Percentiles rank a stretch among this genome's conserved stretches.
These are phyloP conservation scores for Trypanosomatidae sp. DNA, from an alignment of 208 protist species.

Conservation along the genomic window DNA sequence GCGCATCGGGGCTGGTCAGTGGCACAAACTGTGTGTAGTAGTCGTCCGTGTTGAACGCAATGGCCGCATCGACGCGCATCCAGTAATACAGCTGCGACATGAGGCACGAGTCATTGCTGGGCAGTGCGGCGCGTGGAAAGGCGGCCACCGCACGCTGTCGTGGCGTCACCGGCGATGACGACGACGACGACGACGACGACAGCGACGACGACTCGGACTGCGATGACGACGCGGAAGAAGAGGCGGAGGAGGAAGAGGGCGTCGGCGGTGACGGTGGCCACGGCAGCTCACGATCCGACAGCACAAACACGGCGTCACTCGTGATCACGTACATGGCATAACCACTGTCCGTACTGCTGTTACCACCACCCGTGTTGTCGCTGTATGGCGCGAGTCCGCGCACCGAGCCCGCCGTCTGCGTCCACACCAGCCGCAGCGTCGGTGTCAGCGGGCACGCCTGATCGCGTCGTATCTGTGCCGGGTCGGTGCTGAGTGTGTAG, in stretches of 20 bases:
- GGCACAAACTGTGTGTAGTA: constrained; percentile 34
- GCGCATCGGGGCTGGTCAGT: constrained; percentile 3
- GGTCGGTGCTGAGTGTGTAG: background rate
- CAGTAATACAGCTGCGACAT: constrained; percentile 31
- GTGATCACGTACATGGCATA: no score
- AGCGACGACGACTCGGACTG: no score
- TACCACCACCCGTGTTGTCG: background rate
- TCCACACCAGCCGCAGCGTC: background rate
- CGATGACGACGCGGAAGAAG: no score
- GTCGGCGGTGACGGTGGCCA: no score
- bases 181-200: background rate
- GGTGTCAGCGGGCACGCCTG: no score
- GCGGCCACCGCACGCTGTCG: constrained; percentile 8
- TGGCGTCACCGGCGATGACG: background rate
- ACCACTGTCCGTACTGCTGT: no score
- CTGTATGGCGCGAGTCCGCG: no score
- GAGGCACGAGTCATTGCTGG: constrained; percentile 15
- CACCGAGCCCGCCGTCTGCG: background rate
- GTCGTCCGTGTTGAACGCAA: constrained; percentile 23
- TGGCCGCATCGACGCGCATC: constrained; percentile 19
- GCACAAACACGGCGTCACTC: no score
- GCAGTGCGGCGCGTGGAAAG: constrained; percentile 19
- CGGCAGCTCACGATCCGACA: no score
- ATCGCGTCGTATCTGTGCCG: background rate
- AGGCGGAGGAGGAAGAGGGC: no score